These are phyloP conservation scores for Eutypa lata DNA, from an alignment of 2,329 filamentous ascomycete genomes.

Conservation along the genomic window DNA sequence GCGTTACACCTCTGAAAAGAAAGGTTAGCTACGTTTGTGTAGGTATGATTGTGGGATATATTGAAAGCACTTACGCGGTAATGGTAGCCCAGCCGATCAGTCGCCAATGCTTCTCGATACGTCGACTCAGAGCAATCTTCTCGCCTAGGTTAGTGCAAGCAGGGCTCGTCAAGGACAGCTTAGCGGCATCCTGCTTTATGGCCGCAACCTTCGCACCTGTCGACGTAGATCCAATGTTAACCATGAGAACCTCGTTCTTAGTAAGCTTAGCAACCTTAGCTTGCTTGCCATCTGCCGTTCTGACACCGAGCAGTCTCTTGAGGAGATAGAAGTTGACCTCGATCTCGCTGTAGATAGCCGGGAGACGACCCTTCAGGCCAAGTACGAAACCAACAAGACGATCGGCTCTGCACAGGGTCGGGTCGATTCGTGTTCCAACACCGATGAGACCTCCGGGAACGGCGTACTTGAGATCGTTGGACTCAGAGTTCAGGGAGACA, in stretches of 20 bases:
- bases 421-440: conserved; percentile 96
- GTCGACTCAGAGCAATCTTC: conserved; percentile 92
- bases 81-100: conserved; percentile 89
- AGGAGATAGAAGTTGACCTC: conserved; percentile 99
- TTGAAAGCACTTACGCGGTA: conserved; percentile 56
- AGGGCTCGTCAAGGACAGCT: conserved; percentile 86
- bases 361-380: conserved; percentile 87
- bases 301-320: conserved; percentile 89
- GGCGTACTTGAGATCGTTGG: conserved; percentile 97
- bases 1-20: not conserved
- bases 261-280: conserved; percentile 97
- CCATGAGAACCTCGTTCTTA: conserved; percentile 99
- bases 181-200: conserved; percentile 96
- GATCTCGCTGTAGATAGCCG: conserved; percentile 96
- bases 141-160: conserved; percentile 97
- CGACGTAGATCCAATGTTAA: conserved; percentile 97
- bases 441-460: conserved; percentile 96
- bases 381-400: conserved; percentile 97
- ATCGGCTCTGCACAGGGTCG: conserved; percentile 96
- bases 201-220: conserved; percentile 96
- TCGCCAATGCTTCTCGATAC: conserved; percentile 99
- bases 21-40: not conserved
- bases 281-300: conserved; percentile 97
- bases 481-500: conserved; percentile 92
- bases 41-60: not conserved